Evolutionary conservation across 1,139 yeast genomes (phyloP), one percentile per base, ranked within the genome.

Genomic region (Pichia sp.): DNA sequence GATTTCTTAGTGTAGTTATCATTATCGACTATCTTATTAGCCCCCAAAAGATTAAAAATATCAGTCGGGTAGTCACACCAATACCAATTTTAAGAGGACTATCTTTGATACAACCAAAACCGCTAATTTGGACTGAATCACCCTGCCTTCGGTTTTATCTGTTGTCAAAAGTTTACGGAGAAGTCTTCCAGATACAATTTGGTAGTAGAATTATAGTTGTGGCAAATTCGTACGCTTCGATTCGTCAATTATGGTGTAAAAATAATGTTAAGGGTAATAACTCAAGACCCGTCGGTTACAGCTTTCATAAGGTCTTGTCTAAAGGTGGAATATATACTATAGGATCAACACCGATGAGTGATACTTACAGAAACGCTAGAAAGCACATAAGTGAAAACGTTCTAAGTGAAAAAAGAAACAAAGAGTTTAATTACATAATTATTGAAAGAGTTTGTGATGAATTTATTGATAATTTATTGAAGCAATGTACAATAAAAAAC

Each of bases 311-410:
- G 24, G 65, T 83, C 8, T 73, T 83, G 2, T 79, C 88, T 0
- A 61, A 71, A 4, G 15, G 18, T 14, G 81, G 77, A 43, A 63
- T 50, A 5, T 77, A 72, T 48, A 84, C 94, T 0, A 70, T 84
- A 23, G 94, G 94, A 0, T 79, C 93, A 0, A 81, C 91, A 0
- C 93, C 93, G 1, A 75, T 70, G 53, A 74, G 83, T 2, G 64
- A 62, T 1, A 67, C 79, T 2, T 81, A 69, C 53, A 65, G 66
- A 46, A 63, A 62, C 20, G 72, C 75, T 55, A 72, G 79, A 51
- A 79, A 76, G 52, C 69, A 71, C 7, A 64, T 81, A 22, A 69
- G 79, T 0, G 65, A 67, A 43, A 66, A 69, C 5, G 61, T 82
- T 43, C 43, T 58, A 15, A 77, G 73, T 53, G 67, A 58, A 38